These are phyloP conservation scores for Gossypium mustelinum DNA, from an alignment of 345 rosid genomes.

Conservation along the genomic window DNA sequence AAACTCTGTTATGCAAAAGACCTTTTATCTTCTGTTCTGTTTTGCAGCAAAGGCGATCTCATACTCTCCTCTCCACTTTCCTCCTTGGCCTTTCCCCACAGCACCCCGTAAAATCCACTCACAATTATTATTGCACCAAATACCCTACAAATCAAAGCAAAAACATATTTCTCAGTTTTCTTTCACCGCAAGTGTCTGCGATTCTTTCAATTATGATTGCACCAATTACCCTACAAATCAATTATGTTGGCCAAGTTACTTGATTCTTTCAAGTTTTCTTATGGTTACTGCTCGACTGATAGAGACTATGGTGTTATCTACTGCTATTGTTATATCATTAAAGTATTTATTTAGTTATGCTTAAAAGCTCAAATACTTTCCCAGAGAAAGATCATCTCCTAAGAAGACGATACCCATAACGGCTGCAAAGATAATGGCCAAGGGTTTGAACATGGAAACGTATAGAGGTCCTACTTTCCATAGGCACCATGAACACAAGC, in stretches of 20 bases:
- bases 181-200: too few relatives aligned
- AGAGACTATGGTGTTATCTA: background rate
- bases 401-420: constrained; percentile 17
- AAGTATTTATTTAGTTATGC: too few relatives aligned
- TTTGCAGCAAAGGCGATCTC: constrained; percentile 9
- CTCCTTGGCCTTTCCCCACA: constrained; percentile 60
- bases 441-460: constrained; percentile 36
- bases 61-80: background rate
- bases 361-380: constrained; percentile 21
- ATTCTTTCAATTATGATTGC: too few relatives aligned
- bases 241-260: background rate
- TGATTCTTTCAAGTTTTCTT: background rate
- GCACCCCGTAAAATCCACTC: constrained; percentile 48
- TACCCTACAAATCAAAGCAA: constrained; percentile 32
- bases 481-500: constrained; percentile 25
- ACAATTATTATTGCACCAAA: constrained; percentile 47
- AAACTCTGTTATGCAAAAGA: background rate
- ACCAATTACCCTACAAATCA: background rate
- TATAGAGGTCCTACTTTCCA: constrained; percentile 24
- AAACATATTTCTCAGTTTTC: too few relatives aligned
- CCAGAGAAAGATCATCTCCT: constrained; percentile 25
- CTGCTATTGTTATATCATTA: too few relatives aligned
- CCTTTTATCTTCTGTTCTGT: background rate
- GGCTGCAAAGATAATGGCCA: constrained; percentile 21
- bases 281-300: background rate